A percentile compares a stretch with the other conserved stretches of the same genome.
phyloP scores from a whole-genome alignment of 441 rosid genomes.

The Flueggea neowawraea region DNA sequence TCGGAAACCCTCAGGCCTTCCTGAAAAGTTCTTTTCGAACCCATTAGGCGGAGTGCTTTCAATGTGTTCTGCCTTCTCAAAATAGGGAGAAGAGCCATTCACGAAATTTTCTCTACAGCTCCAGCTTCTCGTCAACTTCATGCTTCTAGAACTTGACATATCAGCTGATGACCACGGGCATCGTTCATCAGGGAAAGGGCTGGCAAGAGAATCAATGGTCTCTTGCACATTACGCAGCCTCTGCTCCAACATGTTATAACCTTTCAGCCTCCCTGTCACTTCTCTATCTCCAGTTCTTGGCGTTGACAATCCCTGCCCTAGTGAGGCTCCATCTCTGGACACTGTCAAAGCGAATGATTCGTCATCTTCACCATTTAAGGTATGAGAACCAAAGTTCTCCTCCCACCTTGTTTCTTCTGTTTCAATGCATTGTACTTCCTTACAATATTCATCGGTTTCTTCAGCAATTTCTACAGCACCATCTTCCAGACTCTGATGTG shows the following conservation, averaged over 20 bases:
- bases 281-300: slow-evolving; percentile 35
- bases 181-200: slow-evolving; percentile 31
- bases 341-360: slow-evolving; percentile 23
- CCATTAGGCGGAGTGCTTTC: slow-evolving; percentile 66
- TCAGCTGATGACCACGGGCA: slow-evolving; percentile 26
- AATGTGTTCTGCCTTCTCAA: slow-evolving; percentile 17
- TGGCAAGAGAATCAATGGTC: slow-evolving; percentile 38
- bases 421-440: slow-evolving; percentile 84
- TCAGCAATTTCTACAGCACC: slow-evolving; percentile 27
- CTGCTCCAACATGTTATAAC: slow-evolving; percentile 42
- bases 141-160: slow-evolving; percentile 43
- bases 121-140: slow-evolving; percentile 50
- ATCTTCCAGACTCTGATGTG: slow-evolving; percentile 35
- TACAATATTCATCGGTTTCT: slow-evolving; percentile 67
- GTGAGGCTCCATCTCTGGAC: slow-evolving; percentile 30
- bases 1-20: slow-evolving; percentile 57
- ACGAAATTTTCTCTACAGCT: slow-evolving; percentile 48
- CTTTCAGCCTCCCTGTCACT: slow-evolving; percentile 35
- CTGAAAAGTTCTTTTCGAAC: slow-evolving; percentile 49
- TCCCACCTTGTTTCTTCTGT: slow-evolving; percentile 43
- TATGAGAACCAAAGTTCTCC: slow-evolving; percentile 21
- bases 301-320: slow-evolving; percentile 26
- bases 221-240: slow-evolving; percentile 45
- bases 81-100: slow-evolving; percentile 28
- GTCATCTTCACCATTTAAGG: slow-evolving; percentile 25